A percentile compares a stretch with the other conserved stretches of the same genome.
Evolutionary conservation across 106 monocot species (phyloP).

Genomic region (Dioscorea zingiberensis): DNA sequence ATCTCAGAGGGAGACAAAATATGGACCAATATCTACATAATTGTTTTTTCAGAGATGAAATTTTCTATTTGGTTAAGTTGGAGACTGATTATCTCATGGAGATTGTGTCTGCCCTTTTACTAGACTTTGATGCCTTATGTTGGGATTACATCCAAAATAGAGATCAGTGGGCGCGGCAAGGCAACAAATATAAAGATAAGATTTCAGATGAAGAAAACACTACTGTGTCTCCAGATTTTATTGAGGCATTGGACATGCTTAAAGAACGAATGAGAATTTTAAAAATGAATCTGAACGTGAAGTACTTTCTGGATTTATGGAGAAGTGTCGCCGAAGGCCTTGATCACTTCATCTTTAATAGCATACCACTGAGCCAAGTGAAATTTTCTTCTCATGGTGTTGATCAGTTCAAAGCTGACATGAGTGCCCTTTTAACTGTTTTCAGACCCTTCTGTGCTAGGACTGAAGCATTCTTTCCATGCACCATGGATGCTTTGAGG

Average conservation of each 20-base stretch:
- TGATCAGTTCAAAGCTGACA: conserved; percentile 51
- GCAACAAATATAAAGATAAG: conserved; percentile 1
- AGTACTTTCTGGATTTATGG: conserved; percentile 71
- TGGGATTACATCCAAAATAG: conserved; percentile 45
- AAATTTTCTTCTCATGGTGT: conserved; percentile 37
- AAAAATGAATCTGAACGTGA: conserved; percentile 34
- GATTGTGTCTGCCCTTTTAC: conserved; percentile 49
- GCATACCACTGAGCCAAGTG: conserved; percentile 30
- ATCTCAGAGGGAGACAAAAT: not conserved
- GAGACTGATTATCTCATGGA: conserved; percentile 55
- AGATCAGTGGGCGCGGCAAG: conserved; percentile 6
- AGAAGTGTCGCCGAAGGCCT: conserved; percentile 63
- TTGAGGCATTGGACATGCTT: conserved; percentile 51
- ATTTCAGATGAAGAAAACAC: conserved; percentile 20
- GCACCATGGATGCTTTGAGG: conserved; percentile 43
- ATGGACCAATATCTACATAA: not conserved
- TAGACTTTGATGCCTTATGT: conserved; percentile 51
- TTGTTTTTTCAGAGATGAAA: conserved; percentile 44
- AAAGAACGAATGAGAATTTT: conserved; percentile 29
- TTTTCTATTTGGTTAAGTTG: conserved; percentile 39
- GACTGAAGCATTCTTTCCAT: conserved; percentile 69
- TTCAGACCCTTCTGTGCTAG: conserved; percentile 62
- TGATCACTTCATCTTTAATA: conserved; percentile 67
- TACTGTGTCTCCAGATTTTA: conserved; percentile 30
- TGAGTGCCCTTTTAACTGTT: conserved; percentile 41